These are phyloP conservation scores for Dioscorea zingiberensis DNA, from an alignment of 106 monocot species.

Conservation along the genomic window DNA sequence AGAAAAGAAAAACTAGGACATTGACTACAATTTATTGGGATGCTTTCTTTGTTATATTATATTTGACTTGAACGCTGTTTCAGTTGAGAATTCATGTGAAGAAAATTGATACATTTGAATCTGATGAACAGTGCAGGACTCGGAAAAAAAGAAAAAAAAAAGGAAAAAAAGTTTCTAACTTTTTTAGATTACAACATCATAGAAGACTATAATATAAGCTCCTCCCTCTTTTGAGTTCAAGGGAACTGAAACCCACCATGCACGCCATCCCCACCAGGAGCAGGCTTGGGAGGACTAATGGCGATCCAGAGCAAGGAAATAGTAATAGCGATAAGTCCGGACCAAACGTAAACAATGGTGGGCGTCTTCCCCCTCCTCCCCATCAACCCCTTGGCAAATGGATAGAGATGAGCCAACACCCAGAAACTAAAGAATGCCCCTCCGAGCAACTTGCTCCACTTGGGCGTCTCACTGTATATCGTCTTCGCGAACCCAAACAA, in stretches of 20 bases:
- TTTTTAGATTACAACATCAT: no score
- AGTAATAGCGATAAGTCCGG: conserved; percentile 69
- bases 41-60: no score
- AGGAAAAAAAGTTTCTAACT: no score
- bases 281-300: conserved; percentile 49
- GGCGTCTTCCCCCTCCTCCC: conserved; percentile 79
- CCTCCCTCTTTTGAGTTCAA: no score
- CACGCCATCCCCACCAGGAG: background rate
- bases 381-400: conserved; percentile 77
- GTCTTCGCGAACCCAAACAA: conserved; percentile 62
- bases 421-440: conserved; percentile 86
- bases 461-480: conserved; percentile 56
- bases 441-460: conserved; percentile 74
- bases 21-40: no score
- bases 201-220: no score
- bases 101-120: no score
- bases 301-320: conserved; percentile 68
- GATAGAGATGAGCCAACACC: conserved; percentile 74
- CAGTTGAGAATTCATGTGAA: no score
- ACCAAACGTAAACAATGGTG: conserved; percentile 82
- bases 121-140: no score
- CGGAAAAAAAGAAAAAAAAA: no score
- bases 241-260: conserved; percentile 37
- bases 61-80: no score
- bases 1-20: no score